Base-by-base conservation (phyloP, 2,329 filamentous ascomycete species). In the Penicillium sp. region DNA sequence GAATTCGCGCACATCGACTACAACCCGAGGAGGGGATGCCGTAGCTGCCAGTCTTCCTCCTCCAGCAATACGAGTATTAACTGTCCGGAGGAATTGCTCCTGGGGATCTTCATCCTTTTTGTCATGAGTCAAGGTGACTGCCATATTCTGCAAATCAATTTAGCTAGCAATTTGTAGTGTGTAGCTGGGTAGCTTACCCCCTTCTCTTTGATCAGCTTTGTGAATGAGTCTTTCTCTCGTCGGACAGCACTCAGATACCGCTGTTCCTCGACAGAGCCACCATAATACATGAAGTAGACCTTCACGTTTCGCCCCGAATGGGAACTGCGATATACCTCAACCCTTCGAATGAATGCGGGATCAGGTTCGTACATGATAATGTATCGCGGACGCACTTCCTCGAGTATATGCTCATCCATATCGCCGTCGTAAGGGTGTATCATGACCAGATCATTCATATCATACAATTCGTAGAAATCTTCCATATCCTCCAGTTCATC, bases 351-450 rank as follows among this genome's bases (percentile, higher is more conserved):
- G 72, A 99, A 99, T 3, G 93, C 87, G 3, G 93, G 86, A 62
- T 97, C 91, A 1, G 94, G 93, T 71, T 97, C 94, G 73, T 97
- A 99, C 94, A 99, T 97, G 76, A 99, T 89, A 56, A 99, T 91
- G 73, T 97, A 97, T 57, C 90, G 87, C 33, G 94, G 94, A 68
- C 90, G 91, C 55, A 94, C 82, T 74, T 99, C 94, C 71, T 99
- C 93, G 1, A 99, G 82, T n/a, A 97, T 83, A 71, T 96, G 90
- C 70, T 97, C 94, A 71, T 99, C 94, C 78, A 93, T 88, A 70
- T 97, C 94, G 11, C 92, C 92, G 57, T 96, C 91, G 71, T 96
- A 99, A 1, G 94, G 89, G 71, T 97, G 94, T 17, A 97, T 82
- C 38, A 96, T 85, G 12, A 97, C 82, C 19, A 97, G 79, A 62